Evolutionary conservation across 2,329 filamentous ascomycete genomes (phyloP).

Genomic region (Cladosporium cucumerinum): DNA sequence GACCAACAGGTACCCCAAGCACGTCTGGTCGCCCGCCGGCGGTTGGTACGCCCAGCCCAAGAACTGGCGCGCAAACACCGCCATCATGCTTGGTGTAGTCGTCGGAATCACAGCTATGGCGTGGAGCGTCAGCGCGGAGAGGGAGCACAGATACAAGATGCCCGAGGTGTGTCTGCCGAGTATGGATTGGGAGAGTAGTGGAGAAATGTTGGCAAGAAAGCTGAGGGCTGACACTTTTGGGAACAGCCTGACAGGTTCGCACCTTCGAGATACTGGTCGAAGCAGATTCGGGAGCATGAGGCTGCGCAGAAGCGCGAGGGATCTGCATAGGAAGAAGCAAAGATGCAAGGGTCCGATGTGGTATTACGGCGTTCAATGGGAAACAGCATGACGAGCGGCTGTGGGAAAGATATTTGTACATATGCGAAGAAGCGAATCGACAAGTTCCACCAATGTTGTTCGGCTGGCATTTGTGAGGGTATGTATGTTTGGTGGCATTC

Average conservation of each 20-base stretch:
- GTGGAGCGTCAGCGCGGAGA: constrained; percentile 68
- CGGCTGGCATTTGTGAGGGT: neutral
- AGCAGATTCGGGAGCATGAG: constrained; percentile 68
- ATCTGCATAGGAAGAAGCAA: constrained; percentile 2
- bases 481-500: neutral
- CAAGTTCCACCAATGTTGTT: constrained; percentile 10
- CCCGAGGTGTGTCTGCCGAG: constrained; percentile 50
- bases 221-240: constrained; percentile 17
- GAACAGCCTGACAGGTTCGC: constrained; percentile 66
- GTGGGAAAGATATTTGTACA: constrained; percentile 16
- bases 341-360: neutral
- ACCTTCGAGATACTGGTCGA: constrained; percentile 78
- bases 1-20: constrained; percentile 41
- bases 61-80: constrained; percentile 94
- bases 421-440: constrained; percentile 14
- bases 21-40: constrained; percentile 98
- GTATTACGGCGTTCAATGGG: constrained; percentile 12
- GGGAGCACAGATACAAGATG: constrained; percentile 70
- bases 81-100: constrained; percentile 66
- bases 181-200: neutral
- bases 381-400: constrained; percentile 9
- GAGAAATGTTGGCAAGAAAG: neutral
- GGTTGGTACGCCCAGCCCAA: constrained; percentile 94
- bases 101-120: constrained; percentile 64
- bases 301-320: constrained; percentile 41